phyloP scores from a whole-genome alignment of 768 basidiomycete genomes.

The Dentipellis fragilis region DNA sequence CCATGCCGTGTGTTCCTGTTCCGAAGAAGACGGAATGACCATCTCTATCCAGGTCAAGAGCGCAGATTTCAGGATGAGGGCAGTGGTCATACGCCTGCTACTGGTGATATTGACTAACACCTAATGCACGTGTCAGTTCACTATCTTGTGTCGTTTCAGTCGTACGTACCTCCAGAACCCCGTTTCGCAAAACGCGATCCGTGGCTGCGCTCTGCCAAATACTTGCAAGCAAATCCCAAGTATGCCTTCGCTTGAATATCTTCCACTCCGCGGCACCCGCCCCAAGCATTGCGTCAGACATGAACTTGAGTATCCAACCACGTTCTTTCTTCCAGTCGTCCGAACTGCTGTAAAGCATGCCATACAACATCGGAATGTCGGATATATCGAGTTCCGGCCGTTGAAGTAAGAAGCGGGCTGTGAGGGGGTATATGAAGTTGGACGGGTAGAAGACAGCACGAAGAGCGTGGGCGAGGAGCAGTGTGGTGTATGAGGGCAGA shows the following conservation, averaged over 20 bases:
- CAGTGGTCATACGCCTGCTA: constrained; percentile 57
- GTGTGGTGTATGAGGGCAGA: constrained; percentile 68
- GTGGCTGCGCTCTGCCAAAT: constrained; percentile 58
- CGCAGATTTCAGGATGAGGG: constrained; percentile 61
- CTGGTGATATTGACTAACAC: constrained; percentile 68
- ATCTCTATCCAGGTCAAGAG: constrained; percentile 79
- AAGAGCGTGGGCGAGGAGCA: constrained; percentile 77
- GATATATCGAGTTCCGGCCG: constrained; percentile 68
- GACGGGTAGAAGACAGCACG: constrained; percentile 80
- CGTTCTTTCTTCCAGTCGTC: constrained; percentile 83
- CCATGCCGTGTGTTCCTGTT: constrained; percentile 48
- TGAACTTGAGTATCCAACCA: constrained; percentile 79
- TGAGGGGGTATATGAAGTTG: constrained; percentile 79
- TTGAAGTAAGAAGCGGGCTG: constrained; percentile 83
- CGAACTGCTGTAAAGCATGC: constrained; percentile 70
- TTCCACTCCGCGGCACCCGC: constrained; percentile 60
- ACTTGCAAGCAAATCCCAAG: constrained; percentile 82
- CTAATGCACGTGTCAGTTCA: constrained; percentile 24
- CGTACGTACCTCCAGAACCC: constrained; percentile 55
- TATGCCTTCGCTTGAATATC: constrained; percentile 69
- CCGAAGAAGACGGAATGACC: constrained; percentile 33
- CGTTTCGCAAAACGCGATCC: constrained; percentile 41
- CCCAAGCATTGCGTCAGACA: constrained; percentile 71
- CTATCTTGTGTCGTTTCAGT: background rate
- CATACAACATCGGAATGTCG: constrained; percentile 88